These are phyloP conservation scores for Syzygium malaccense DNA, from an alignment of 441 rosid genomes.

Conservation along the genomic window DNA sequence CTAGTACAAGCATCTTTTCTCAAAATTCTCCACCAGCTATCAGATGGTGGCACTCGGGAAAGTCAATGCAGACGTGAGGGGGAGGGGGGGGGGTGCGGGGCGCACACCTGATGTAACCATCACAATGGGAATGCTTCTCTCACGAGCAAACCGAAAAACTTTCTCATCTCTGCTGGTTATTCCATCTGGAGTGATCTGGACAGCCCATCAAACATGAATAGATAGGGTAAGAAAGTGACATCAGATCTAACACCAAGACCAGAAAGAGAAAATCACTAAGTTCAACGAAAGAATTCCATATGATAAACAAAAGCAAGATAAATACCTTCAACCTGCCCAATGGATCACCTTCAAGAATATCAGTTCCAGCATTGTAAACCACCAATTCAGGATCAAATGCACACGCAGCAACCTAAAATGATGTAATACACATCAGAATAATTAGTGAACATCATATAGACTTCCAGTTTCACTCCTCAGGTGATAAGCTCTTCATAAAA, in stretches of 20 bases:
- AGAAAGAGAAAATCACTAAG: neutral
- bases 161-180: constrained; percentile 77
- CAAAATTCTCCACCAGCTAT: neutral
- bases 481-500: neutral
- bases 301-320: neutral
- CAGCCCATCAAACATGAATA: neutral
- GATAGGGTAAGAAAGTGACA: neutral
- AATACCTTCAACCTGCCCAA: constrained; percentile 75
- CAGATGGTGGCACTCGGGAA: neutral
- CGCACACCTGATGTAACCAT: constrained; percentile 90
- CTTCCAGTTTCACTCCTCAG: neutral
- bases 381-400: constrained; percentile 70
- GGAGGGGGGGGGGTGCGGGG: neutral
- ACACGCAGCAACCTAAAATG: constrained; percentile 54
- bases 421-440: neutral
- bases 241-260: neutral
- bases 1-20: neutral
- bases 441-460: neutral
- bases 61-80: neutral
- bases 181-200: constrained; percentile 82
- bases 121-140: constrained; percentile 63
- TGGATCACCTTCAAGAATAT: constrained; percentile 96
- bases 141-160: constrained; percentile 78
- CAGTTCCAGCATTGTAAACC: constrained; percentile 94
- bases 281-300: neutral